phyloP scores from a whole-genome alignment of 164 flowering plant species.

The Macadamia tetraphylla region DNA sequence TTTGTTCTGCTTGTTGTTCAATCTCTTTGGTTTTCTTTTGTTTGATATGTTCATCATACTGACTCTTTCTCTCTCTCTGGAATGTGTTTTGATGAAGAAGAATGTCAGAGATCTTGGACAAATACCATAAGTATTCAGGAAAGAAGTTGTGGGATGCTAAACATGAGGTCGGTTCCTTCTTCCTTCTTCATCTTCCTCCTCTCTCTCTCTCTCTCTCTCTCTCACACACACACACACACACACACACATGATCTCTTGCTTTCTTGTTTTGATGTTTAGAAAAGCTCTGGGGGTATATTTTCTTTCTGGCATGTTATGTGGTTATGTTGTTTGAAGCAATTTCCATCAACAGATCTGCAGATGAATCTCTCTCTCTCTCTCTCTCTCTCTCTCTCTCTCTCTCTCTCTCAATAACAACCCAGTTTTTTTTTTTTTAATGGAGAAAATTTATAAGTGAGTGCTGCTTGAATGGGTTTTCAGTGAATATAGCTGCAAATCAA shows the following conservation, averaged over 20 bases:
- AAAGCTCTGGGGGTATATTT: too few relatives aligned
- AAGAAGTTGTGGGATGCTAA: conserved; percentile 88
- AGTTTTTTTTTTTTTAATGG: too few relatives aligned
- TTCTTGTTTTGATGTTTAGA: too few relatives aligned
- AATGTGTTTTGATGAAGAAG: conserved; percentile 19
- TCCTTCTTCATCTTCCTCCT: not conserved
- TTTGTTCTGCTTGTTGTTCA: not conserved
- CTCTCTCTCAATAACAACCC: too few relatives aligned
- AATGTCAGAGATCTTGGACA: conserved; percentile 47
- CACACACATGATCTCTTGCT: too few relatives aligned
- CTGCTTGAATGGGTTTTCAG: too few relatives aligned
- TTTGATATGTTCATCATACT: too few relatives aligned
- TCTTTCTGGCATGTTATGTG: too few relatives aligned
- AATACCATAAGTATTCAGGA: conserved; percentile 56
- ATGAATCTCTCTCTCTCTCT: not conserved
- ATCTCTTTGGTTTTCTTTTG: not conserved
- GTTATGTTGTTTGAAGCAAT: too few relatives aligned
- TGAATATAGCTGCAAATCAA: too few relatives aligned
- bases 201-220: not conserved
- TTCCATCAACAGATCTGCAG: not conserved
- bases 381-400: too few relatives aligned
- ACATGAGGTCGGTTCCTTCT: conserved; percentile 59
- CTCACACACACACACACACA: too few relatives aligned
- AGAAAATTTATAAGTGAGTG: not conserved
- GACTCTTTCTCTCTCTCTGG: not conserved